Evolutionary conservation across 371 early-diverging fungal genomes (phyloP), one percentile per base, ranked within the genome.

Genomic region (Mortierella sp.): DNA sequence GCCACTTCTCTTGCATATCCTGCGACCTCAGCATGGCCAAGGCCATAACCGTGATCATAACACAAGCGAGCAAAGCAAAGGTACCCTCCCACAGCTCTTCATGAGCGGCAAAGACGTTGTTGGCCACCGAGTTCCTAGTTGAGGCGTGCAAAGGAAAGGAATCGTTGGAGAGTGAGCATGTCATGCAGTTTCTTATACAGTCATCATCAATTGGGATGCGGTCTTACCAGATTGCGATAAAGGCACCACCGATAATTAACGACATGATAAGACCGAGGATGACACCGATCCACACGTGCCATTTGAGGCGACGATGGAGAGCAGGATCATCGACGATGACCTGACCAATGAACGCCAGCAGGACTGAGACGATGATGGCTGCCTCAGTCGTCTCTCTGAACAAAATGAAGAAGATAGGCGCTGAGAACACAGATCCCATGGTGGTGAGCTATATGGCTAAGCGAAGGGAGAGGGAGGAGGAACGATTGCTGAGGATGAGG

Each of bases 361-460:
- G 68, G 42, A 95, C 92, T 18, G 93, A 89, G 55, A 95, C 84
- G 74, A 95, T 90, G 60, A 95, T 88, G 34, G 92, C 86, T 19
- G 91, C 92, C 82, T 95, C 96, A 12, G 89, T 84, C 46, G 94
- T 91, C 81, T 94, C 94, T 62, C 95, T 84, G 72, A 94, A 89
- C 56, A 95, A 62, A 48, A 95, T 90, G 65, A 95, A 93, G 82
- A 91, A 95, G 59, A 93, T 85, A 13, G 93, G 91, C 3, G 91
- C 86, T 28, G 90, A 86, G 80, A 93, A 94, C 42, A 72, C 48
- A 59, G 66, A 72, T 16, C 71, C 71, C 71, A 71, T 71, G 59
- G 2, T 71, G 69, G 46, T 31, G 42, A 21, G 6, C 24, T 52
- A 24, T 47, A 27, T 52, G 45, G 23, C 30, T 21, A 28, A 14